These are phyloP conservation scores for Fusarium mangiferae DNA, from an alignment of 2,329 filamentous ascomycete genomes.

Conservation along the genomic window DNA sequence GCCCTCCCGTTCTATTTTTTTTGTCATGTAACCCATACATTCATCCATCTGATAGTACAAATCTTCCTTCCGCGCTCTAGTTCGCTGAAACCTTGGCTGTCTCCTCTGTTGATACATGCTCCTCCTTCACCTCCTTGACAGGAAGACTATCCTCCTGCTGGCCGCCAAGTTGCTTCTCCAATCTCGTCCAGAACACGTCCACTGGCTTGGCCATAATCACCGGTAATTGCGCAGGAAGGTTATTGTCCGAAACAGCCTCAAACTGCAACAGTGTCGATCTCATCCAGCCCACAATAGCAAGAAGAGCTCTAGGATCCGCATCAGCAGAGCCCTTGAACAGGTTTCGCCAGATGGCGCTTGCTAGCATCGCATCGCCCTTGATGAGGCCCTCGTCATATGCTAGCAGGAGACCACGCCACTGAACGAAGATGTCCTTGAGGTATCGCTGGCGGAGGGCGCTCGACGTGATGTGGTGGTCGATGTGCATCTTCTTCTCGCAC, in stretches of 20 bases:
- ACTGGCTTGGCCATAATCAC: constrained; percentile 51
- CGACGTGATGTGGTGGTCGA: constrained; percentile 76
- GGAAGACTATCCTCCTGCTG: constrained; percentile 41
- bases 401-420: constrained; percentile 88
- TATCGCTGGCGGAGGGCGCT: constrained; percentile 70
- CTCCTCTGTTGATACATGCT: constrained; percentile 10
- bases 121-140: constrained; percentile 33
- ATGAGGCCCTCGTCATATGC: constrained; percentile 86
- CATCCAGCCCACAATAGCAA: constrained; percentile 68
- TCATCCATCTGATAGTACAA: constrained; percentile 43
- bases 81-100: constrained; percentile 37
- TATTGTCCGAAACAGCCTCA: constrained; percentile 61
- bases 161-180: constrained; percentile 53
- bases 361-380: constrained; percentile 80
- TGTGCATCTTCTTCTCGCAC: constrained; percentile 84
- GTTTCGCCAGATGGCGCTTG: constrained; percentile 91
- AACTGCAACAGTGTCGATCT: constrained; percentile 58
- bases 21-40: constrained; percentile 16
- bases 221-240: constrained; percentile 46
- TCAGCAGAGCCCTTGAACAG: constrained; percentile 78
- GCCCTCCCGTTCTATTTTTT: constrained; percentile 18
- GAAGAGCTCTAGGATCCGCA: constrained; percentile 61
- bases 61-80: constrained; percentile 10
- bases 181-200: constrained; percentile 57
- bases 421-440: constrained; percentile 89